A percentile compares a stretch with the other conserved stretches of the same genome.
phyloP scores from a whole-genome alignment of 805 yeast genomes.

The Kodamaea kakaduensis region DNA sequence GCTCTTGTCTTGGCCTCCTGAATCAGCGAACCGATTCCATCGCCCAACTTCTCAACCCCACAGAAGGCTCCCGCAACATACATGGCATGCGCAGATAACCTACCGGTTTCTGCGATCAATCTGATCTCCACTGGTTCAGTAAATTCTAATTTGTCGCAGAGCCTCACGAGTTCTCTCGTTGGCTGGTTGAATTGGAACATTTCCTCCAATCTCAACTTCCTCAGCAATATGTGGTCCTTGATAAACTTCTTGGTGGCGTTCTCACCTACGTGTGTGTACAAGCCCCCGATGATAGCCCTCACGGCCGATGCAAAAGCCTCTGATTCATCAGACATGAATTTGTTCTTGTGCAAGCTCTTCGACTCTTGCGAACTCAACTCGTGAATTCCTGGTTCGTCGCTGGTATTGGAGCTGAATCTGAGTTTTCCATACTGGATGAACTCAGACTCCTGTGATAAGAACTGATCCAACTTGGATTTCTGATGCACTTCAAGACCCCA shows the following conservation, averaged over 20 bases:
- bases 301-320: slow-evolving; percentile 65
- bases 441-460: slow-evolving; percentile 64
- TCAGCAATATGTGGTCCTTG: slow-evolving; percentile 69
- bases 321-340: slow-evolving; percentile 33
- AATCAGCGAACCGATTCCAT: slow-evolving; percentile 88
- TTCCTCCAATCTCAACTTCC: slow-evolving; percentile 68
- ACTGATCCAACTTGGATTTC: slow-evolving; percentile 59
- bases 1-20: slow-evolving; percentile 91
- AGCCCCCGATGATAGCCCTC: slow-evolving; percentile 78
- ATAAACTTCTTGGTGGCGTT: slow-evolving; percentile 66
- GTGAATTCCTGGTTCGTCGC: slow-evolving; percentile 46
- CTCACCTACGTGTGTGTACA: slow-evolving; percentile 70
- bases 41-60: slow-evolving; percentile 81
- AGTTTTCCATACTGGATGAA: slow-evolving; percentile 67
- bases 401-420: slow-evolving; percentile 40
- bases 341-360: slow-evolving; percentile 14
- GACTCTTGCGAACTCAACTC: slow-evolving; percentile 30
- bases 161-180: slow-evolving; percentile 71
- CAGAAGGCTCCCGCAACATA: slow-evolving; percentile 89
- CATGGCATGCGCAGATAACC: slow-evolving; percentile 77
- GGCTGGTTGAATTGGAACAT: slow-evolving; percentile 84
- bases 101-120: slow-evolving; percentile 89
- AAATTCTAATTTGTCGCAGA: slow-evolving; percentile 73
- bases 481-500: slow-evolving; percentile 91
- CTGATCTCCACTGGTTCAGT: slow-evolving; percentile 69